Evolutionary conservation across 345 rosid genomes (phyloP).

Genomic region (Eucalyptus guilfoylei): DNA sequence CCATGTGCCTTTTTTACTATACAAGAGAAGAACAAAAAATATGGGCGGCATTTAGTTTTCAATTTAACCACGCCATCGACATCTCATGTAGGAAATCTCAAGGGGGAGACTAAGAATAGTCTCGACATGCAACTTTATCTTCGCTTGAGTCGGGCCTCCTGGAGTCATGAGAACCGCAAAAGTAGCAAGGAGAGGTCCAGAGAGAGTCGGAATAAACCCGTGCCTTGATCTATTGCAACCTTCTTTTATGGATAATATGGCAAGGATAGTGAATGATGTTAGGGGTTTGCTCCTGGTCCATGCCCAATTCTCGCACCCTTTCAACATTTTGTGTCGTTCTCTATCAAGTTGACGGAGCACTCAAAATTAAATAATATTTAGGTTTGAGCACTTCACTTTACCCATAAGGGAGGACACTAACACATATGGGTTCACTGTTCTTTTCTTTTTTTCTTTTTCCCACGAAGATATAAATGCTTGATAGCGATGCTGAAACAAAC

Average conservation of each 20-base stretch:
- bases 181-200: background rate
- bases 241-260: background rate
- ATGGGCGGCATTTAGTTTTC: background rate
- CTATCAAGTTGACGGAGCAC: background rate
- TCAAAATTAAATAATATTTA: background rate
- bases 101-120: background rate
- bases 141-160: background rate
- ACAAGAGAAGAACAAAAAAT: background rate
- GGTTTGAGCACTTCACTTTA: background rate
- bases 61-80: background rate
- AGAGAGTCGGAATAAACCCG: background rate
- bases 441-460: background rate
- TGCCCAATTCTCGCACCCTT: background rate
- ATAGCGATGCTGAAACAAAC: background rate
- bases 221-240: background rate
- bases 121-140: background rate
- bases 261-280: background rate
- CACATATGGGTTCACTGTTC: background rate
- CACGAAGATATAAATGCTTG: background rate
- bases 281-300: background rate
- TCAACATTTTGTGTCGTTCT: background rate
- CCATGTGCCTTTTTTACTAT: background rate
- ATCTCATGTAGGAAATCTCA: background rate
- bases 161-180: background rate
- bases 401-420: background rate